Conservation (phyloP, 345 rosid species). For the Physaria fendleri region DNA sequence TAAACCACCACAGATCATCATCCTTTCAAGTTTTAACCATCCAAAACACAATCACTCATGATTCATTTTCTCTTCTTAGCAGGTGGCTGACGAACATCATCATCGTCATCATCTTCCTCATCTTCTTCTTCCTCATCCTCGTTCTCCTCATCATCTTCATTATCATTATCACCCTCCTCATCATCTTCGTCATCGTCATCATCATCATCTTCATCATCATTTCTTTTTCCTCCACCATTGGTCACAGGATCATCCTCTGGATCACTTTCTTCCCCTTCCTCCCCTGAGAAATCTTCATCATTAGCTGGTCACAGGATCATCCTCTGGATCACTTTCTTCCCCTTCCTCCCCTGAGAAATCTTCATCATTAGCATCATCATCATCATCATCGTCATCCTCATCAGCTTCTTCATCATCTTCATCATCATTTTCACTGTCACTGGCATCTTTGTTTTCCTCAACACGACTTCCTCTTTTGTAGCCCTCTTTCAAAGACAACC, state of each 20-base stretch:
- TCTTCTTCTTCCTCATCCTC: conserved; percentile 47
- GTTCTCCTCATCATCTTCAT: conserved; percentile 31
- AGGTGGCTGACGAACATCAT: conserved; percentile 47
- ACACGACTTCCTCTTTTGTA: too few relatives aligned
- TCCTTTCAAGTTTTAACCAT: conserved; percentile 2
- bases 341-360: too few relatives aligned
- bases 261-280: conserved; percentile 47
- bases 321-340: too few relatives aligned
- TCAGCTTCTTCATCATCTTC: too few relatives aligned
- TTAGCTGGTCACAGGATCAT: too few relatives aligned
- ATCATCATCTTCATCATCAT: conserved; percentile 46
- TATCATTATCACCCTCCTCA: conserved; percentile 32
- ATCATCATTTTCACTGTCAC: too few relatives aligned
- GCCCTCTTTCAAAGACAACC: too few relatives aligned
- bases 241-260: conserved; percentile 55
- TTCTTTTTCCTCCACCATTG: conserved; percentile 48
- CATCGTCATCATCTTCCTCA: too few relatives aligned
- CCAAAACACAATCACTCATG: background rate
- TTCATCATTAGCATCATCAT: too few relatives aligned
- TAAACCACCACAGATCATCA: conserved; percentile 11
- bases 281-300: conserved; percentile 55
- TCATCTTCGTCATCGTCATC: conserved; percentile 31
- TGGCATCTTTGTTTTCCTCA: too few relatives aligned
- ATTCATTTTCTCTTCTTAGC: conserved; percentile 60
- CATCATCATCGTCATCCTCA: too few relatives aligned